Conservation (phyloP, 169 alveolate genomes). For the Plasmodium fragile region DNA sequence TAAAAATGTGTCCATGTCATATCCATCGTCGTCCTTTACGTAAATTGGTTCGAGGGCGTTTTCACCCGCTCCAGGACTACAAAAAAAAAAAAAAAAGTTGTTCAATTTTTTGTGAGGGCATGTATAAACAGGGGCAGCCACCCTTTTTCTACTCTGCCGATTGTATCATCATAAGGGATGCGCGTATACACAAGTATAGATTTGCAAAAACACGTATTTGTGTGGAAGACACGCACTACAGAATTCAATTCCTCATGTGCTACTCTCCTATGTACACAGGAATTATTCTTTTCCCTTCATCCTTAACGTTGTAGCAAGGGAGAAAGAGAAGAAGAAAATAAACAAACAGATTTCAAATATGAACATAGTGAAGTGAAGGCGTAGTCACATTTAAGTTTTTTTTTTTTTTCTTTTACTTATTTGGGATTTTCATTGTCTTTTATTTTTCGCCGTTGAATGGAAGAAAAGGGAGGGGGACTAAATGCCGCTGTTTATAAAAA, state of each 20-base stretch:
- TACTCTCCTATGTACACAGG: background rate
- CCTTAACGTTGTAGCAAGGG: background rate
- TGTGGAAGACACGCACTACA: background rate
- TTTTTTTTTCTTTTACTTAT: slow-evolving; percentile 18
- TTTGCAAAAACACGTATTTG: background rate
- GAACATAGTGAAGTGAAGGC: background rate
- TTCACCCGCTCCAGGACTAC: slow-evolving; percentile 73
- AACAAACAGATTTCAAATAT: background rate
- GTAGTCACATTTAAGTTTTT: background rate
- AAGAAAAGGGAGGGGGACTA: background rate
- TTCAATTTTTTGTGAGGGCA: background rate
- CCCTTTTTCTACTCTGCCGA: background rate
- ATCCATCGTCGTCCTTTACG: slow-evolving; percentile 70
- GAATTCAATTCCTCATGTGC: background rate
- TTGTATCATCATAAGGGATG: background rate
- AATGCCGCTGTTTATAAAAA: background rate
- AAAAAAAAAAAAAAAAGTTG: background rate
- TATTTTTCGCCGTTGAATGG: background rate
- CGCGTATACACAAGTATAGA: background rate
- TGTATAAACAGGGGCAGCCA: background rate
- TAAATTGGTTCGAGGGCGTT: slow-evolving; percentile 40
- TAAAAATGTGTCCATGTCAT: slow-evolving; percentile 51
- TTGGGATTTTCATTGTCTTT: slow-evolving; percentile 31
- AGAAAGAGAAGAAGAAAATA: background rate
- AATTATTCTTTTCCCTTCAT: background rate